Conservation (phyloP, 2,329 filamentous ascomycete species). For the Fusarium palustre region DNA sequence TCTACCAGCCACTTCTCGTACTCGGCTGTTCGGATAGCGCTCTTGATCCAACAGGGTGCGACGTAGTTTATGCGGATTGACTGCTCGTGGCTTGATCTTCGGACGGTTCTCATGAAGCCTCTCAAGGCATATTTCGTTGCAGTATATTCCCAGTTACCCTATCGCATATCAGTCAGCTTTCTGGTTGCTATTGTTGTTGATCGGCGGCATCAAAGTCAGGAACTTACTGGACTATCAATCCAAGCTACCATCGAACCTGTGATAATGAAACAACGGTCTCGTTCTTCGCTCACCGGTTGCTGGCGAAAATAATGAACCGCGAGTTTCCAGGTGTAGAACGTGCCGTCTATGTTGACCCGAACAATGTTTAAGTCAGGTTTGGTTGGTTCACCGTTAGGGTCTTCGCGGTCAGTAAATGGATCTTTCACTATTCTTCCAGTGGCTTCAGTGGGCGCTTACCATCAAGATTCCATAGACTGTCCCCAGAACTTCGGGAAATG, state of each 20-base stretch:
- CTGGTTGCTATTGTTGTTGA: neutral
- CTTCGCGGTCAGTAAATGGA: neutral
- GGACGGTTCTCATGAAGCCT: conserved; percentile 34
- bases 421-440: neutral
- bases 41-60: conserved; percentile 57
- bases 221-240: conserved; percentile 57
- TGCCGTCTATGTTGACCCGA: conserved; percentile 56
- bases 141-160: conserved; percentile 43
- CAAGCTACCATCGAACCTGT: conserved; percentile 61
- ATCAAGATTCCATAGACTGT: conserved; percentile 55
- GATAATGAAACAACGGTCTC: conserved; percentile 62
- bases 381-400: conserved; percentile 36
- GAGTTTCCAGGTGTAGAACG: conserved; percentile 59
- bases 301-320: conserved; percentile 60
- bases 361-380: conserved; percentile 58
- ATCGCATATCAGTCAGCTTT: neutral
- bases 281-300: conserved; percentile 52
- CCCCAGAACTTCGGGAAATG: conserved; percentile 51
- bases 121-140: conserved; percentile 35
- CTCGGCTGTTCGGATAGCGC: conserved; percentile 53
- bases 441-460: conserved; percentile 38
- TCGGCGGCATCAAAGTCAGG: neutral
- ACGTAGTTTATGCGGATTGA: conserved; percentile 61
- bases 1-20: conserved; percentile 56
- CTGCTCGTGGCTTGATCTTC: conserved; percentile 49